These are phyloP conservation scores for Fistulifera pelliculosa DNA, from an alignment of 108 stramenopile genomes.

Conservation along the genomic window DNA sequence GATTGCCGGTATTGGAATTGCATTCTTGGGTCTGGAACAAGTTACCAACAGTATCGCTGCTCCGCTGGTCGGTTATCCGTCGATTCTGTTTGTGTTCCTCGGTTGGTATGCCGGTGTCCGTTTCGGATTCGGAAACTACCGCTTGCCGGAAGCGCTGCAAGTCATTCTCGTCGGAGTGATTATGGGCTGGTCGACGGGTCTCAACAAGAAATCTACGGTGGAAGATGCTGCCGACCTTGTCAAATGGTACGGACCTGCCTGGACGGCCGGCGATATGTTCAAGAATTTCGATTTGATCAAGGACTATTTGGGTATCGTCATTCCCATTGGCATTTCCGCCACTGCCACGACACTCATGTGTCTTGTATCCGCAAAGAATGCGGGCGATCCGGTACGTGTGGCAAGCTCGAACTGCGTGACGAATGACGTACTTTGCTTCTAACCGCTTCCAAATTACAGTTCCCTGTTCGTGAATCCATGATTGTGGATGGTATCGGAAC, in stretches of 20 bases:
- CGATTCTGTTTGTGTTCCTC: slow-evolving; percentile 33
- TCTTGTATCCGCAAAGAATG: slow-evolving; percentile 38
- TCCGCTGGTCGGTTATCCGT: slow-evolving; percentile 31
- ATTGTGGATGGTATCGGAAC: slow-evolving; percentile 61
- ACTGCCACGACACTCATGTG: slow-evolving; percentile 31
- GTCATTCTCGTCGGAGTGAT: slow-evolving; percentile 31
- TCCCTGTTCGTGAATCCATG: slow-evolving; percentile 53
- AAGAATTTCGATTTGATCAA: slow-evolving; percentile 19
- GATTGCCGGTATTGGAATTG: slow-evolving; percentile 46
- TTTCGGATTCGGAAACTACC: slow-evolving; percentile 18
- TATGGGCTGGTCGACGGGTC: slow-evolving; percentile 34
- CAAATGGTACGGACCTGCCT: slow-evolving; percentile 21
- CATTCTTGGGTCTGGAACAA: slow-evolving; percentile 41
- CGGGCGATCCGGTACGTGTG: slow-evolving; percentile 22
- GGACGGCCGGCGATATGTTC: slow-evolving; percentile 25
- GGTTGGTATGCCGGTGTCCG: slow-evolving; percentile 33
- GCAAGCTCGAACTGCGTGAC: neutral
- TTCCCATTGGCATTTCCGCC: slow-evolving; percentile 42
- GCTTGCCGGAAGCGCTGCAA: slow-evolving; percentile 35
- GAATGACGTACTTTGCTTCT: neutral
- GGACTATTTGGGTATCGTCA: slow-evolving; percentile 41
- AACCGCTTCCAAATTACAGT: slow-evolving; percentile 19
- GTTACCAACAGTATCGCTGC: slow-evolving; percentile 19
- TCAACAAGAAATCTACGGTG: slow-evolving; percentile 18
- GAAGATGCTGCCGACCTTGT: slow-evolving; percentile 15